phyloP scores from a whole-genome alignment of 179 eudicot species.

The Corrigiola litoralis region DNA sequence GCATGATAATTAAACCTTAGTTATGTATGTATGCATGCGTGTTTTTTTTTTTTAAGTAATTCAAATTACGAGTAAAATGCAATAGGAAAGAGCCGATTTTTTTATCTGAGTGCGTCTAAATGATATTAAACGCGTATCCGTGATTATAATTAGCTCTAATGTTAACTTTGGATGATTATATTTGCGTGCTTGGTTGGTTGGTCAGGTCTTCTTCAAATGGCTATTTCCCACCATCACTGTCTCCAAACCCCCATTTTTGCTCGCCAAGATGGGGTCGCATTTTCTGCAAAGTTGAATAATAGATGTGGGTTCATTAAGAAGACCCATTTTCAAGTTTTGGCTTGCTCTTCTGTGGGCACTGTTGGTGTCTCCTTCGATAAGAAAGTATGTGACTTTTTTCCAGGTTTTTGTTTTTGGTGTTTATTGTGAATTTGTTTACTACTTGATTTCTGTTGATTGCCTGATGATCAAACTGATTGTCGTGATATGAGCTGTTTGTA shows the following conservation, averaged over 20 bases:
- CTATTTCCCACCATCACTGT: slow-evolving; percentile 13
- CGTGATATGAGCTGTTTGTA: not conserved
- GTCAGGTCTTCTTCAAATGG: slow-evolving; percentile 16
- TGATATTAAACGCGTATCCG: no score
- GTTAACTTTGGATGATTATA: not conserved
- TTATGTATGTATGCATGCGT: no score
- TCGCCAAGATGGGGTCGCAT: not conserved
- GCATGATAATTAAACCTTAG: no score
- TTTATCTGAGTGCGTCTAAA: no score
- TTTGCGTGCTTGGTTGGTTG: no score
- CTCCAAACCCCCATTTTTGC: slow-evolving; percentile 11
- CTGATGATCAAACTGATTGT: not conserved
- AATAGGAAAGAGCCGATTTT: no score
- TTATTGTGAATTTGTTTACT: not conserved
- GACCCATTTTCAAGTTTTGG: slow-evolving; percentile 23
- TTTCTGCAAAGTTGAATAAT: not conserved
- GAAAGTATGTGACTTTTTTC: slow-evolving; percentile 17
- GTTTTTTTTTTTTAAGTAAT: no score
- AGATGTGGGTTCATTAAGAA: slow-evolving; percentile 15
- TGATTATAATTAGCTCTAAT: not conserved
- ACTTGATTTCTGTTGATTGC: not conserved
- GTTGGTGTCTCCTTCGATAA: slow-evolving; percentile 14
- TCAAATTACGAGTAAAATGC: no score
- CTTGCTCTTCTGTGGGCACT: slow-evolving; percentile 17
- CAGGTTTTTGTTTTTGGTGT: not conserved